Base-by-base conservation (phyloP, 2,329 filamentous ascomycete genomes). In the Diaporthe ampelina region DNA sequence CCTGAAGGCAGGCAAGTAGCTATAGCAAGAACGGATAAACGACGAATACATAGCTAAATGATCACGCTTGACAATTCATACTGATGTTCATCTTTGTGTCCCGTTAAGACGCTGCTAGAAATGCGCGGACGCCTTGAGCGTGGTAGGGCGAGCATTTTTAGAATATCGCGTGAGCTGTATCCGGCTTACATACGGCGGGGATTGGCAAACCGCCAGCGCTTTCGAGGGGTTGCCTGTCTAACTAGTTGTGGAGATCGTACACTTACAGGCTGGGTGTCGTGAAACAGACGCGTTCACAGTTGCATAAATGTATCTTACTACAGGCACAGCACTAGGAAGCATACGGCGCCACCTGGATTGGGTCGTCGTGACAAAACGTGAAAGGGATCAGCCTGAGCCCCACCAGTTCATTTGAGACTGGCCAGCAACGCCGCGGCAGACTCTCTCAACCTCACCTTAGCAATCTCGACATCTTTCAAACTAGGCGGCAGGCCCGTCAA, bases 401-500 rank as follows among this genome's bases (percentile, higher is more conserved):
- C 37, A 26, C 7, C 40, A 43, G 19, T 6, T 11, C 24, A 40
- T 67, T 29, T 58, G 10, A 75, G 15, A 19, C 37, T n/a, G 0
- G 54, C 68, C 1, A 74, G 58, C 32, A 72, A 37, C 0, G 68
- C 67, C 65, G 45, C n/a, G 26, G 72, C 74, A 26, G 67, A 59
- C 68, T 69, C 59, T 24, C 21, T 75, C 21, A 74, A 10, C 72
- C 48, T 74, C 58, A 48, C 52, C 68, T 69, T 74, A 4, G 59
- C 72, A 17, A 9, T 11, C 11, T 73, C 19, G 8, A 75, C 35
- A 45, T 75, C 67, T 58, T 59, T 71, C 52, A 74, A 45, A 13
- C 67, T 75, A 3, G 74, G 74, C 21, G 72, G 68, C 52, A 75
- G 26, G 9, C 72, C 74, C 45, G 74, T 74, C 45, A 75, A 26